Evolutionary conservation across 2,329 filamentous ascomycete genomes (phyloP), one percentile per base, ranked within the genome.

Genomic region (Aspergillus fischeri): DNA sequence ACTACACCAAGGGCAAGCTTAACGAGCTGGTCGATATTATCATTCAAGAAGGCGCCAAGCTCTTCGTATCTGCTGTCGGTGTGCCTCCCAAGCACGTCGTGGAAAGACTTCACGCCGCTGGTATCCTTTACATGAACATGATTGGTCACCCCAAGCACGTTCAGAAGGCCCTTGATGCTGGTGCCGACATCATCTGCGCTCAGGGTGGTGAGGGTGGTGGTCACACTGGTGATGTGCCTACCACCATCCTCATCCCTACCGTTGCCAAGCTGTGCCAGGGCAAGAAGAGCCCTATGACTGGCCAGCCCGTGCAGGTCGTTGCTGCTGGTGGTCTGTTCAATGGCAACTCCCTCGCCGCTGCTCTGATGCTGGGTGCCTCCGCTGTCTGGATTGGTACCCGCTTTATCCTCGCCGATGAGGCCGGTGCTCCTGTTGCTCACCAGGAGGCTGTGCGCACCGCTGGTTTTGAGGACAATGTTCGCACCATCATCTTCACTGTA

Each of bases 111-210:
- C 94, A 99, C 84, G 84, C 86, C 72, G 80, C 86, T 70, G 92
- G 92, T 65, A 85, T 99, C 66, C 83, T 96, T 65, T 96, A 95
- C 84, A 97, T 97, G 94, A 99, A 99, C 87, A 99, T 99, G 94
- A 92, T 99, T 74, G 94, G 94, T 65, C 94, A 99, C 83, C 93
- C 94, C 72, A 99, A 99, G 87, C 94, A 99, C 80, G 93, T 96
- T 63, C 85, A 91, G 79, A 99, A 97, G 84, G 95, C 91, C 77
- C 83, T 99, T 61, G 91, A 93, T 52, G 84, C 92, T 58, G 94
- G 92, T 64, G 91, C 87, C 67, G 94, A 99, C 78, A 89, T 99
- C 70, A 97, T 99, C 80, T 97, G 93, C 81, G 94, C 94, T 53
- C 94, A 99, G 81, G 94, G 94, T 73, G 93, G 94, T 68, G 94